Base-by-base conservation (phyloP, 179 eudicot species). In the Spergularia azorica region DNA sequence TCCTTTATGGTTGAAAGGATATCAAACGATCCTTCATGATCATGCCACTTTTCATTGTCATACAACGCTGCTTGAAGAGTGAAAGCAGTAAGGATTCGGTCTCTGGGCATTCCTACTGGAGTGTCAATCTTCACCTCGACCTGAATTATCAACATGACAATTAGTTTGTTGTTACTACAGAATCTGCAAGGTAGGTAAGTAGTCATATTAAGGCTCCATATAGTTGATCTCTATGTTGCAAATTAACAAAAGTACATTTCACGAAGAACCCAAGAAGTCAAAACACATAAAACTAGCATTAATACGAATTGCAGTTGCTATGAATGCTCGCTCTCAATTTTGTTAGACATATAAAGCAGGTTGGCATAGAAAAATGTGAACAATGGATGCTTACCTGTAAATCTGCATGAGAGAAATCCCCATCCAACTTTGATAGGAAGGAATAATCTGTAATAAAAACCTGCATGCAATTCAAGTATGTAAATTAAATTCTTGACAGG, bases 71-170 rank as follows among this genome's bases (percentile, higher is more conserved):
- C 91, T 86, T 95, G 95, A 69, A 95, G 80, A 58, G 86, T 86
- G 82, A 84, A 90, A 75, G 88, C 81, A 15, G 87, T 58, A 43
- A 84, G 83, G 63, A 91, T 70, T 67, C 75, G 72, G 26, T 80
- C 90, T 80, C 85, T 81, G 43, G 85, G 65, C 81, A 80, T 76
- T 67, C 86, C 95, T 38, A 56, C 63, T 21, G 89, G 85, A 79
- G 82, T 80, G 71, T 95, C 99, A 83, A 95, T 79, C 84, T 88
- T 89, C 77, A 95, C 97, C 77, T 93, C 97, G 77, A 95, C 97
- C 98, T 95, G 84, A 63, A 83, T 59, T 76, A 56, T 64, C 54
- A 71, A 75, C 43, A 76, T 20, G 5, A 41, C 14, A 26, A 15
- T 58, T 56, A 59, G 6, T 52, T 3, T 10, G 69, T n/a, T 38